A percentile compares a stretch with the other conserved stretches of the same genome.
These are phyloP conservation scores for Volvox reticuliferus DNA, from an alignment of 139 green algal species.

Conservation along the genomic window DNA sequence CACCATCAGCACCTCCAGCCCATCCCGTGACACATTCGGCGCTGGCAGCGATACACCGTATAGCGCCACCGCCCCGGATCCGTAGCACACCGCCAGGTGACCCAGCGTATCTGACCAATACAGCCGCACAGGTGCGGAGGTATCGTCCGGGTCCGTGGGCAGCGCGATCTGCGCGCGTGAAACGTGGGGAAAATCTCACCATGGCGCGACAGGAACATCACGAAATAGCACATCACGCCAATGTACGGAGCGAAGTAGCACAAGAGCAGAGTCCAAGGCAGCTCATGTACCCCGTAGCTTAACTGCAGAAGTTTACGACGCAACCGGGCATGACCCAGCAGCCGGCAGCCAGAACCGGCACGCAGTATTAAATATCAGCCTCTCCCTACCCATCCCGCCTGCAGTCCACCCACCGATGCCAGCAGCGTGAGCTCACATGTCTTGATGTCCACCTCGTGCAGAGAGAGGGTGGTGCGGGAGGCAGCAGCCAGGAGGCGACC, in stretches of 20 bases:
- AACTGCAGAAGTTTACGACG: too few relatives aligned
- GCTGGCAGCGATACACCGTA: constrained; percentile 50
- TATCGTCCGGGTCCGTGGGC: constrained; percentile 11
- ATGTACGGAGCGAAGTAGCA: too few relatives aligned
- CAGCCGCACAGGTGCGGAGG: not conserved
- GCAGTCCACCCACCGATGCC: constrained; percentile 26
- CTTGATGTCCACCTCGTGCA: constrained; percentile 60
- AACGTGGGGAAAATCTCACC: too few relatives aligned
- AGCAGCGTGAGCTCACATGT: constrained; percentile 45
- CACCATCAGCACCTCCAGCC: constrained; percentile 2
- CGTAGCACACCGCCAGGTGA: constrained; percentile 59
- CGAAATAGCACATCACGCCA: too few relatives aligned
- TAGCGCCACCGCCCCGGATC: constrained; percentile 41
- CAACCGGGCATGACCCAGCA: too few relatives aligned
- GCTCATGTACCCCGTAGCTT: too few relatives aligned
- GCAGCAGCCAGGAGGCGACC: constrained; percentile 48
- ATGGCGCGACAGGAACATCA: too few relatives aligned
- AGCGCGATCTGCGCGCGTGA: constrained; percentile 11
- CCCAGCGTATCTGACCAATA: constrained; percentile 29
- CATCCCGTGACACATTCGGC: constrained; percentile 23
- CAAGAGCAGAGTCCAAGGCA: too few relatives aligned
- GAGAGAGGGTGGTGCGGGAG: constrained; percentile 25
- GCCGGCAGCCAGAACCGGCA: too few relatives aligned
- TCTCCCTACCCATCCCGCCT: not conserved
- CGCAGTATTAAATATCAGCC: not conserved